Evolutionary conservation across 805 yeast species (phyloP).

Genomic region (Candida namnaoensis): DNA sequence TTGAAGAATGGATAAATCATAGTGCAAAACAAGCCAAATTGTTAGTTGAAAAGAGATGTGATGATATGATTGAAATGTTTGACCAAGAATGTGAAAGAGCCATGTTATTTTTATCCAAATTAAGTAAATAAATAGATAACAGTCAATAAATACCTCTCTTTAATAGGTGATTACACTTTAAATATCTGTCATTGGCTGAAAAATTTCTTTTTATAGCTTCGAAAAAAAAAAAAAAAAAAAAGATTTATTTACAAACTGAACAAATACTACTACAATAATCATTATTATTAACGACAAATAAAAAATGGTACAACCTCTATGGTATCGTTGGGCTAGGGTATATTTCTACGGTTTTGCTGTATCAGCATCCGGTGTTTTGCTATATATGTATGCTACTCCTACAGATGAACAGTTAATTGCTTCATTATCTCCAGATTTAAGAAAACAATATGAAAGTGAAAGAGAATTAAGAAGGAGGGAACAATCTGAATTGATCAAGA

Average conservation of each 20-base stretch:
- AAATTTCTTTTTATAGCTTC: no score
- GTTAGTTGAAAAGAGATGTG: conserved; percentile 36
- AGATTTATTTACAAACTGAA: no score
- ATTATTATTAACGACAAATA: background rate
- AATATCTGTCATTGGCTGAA: no score
- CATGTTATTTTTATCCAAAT: conserved; percentile 13
- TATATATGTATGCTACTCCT: conserved; percentile 72
- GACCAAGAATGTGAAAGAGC: conserved; percentile 43
- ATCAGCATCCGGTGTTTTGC: conserved; percentile 62
- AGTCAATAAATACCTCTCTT: no score
- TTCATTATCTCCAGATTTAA: conserved; percentile 72
- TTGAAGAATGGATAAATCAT: conserved; percentile 59
- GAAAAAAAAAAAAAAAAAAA: no score
- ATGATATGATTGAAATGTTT: conserved; percentile 37
- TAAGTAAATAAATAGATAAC: no score
- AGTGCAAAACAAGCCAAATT: conserved; percentile 46
- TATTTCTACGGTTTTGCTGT: conserved; percentile 56
- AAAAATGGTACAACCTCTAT: conserved; percentile 31
- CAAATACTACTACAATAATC: no score
- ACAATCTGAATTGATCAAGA: conserved; percentile 61
- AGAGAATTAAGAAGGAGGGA: conserved; percentile 54
- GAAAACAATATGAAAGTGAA: conserved; percentile 65
- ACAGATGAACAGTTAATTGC: conserved; percentile 74
- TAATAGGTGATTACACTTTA: no score
- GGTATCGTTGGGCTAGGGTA: conserved; percentile 54